A percentile compares a stretch with the other conserved stretches of the same genome.
These are phyloP conservation scores for Periconia macrospinosa DNA, from an alignment of 2,329 filamentous ascomycete genomes.

Conservation along the genomic window DNA sequence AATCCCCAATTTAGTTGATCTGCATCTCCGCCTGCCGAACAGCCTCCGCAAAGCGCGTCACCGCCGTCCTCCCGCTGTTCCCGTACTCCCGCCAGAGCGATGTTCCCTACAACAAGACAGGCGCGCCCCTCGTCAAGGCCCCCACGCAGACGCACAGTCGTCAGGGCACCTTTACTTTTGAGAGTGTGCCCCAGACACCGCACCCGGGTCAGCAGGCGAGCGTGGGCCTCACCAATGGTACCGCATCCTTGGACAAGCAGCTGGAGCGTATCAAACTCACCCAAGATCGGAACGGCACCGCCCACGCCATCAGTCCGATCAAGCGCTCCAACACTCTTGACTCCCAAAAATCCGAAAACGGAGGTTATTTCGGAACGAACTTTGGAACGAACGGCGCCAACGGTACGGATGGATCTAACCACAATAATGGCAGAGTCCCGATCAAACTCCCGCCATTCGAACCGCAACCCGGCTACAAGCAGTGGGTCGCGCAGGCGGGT, in stretches of 20 bases:
- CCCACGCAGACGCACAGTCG: slow-evolving; percentile 41
- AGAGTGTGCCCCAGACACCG: slow-evolving; percentile 87
- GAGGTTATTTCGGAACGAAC: slow-evolving; percentile 21
- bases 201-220: slow-evolving; percentile 71
- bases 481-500: slow-evolving; percentile 97
- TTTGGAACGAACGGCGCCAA: slow-evolving; percentile 32
- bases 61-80: slow-evolving; percentile 91
- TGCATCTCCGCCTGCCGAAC: slow-evolving; percentile 98
- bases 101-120: slow-evolving; percentile 93
- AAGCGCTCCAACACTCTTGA: slow-evolving; percentile 40
- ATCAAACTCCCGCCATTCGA: slow-evolving; percentile 65
- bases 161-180: slow-evolving; percentile 74
- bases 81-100: slow-evolving; percentile 97
- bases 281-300: slow-evolving; percentile 54
- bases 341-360: slow-evolving; percentile 29
- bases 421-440: slow-evolving; percentile 20
- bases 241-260: slow-evolving; percentile 71
- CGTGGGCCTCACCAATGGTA: slow-evolving; percentile 66
- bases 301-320: slow-evolving; percentile 29
- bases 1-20: slow-evolving; percentile 62
- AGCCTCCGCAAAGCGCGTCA: slow-evolving; percentile 88
- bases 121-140: slow-evolving; percentile 80
- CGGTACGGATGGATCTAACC: slow-evolving; percentile 14
- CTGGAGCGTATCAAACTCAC: slow-evolving; percentile 69
- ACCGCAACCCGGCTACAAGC: slow-evolving; percentile 90